Evolutionary conservation across 2,329 filamentous ascomycete genomes (phyloP).

Genomic region (Alternaria sp.): DNA sequence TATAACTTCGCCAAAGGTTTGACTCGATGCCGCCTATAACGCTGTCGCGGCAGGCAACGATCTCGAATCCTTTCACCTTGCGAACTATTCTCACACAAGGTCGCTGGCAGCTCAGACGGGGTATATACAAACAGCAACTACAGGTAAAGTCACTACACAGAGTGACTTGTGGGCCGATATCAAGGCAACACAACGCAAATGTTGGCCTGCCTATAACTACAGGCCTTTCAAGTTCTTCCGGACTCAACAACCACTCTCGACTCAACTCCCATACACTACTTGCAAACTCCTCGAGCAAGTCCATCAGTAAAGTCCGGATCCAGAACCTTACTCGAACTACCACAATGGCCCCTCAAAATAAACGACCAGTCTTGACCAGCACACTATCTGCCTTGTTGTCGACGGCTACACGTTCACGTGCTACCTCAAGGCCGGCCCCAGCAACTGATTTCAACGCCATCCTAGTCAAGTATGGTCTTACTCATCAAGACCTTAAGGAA

Average conservation of each 20-base stretch:
- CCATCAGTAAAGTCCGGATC: not conserved
- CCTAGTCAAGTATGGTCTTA: conserved; percentile 31
- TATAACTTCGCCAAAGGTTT: not conserved
- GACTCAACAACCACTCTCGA: not conserved
- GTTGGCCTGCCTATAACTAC: not conserved
- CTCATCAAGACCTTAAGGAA: conserved; percentile 13
- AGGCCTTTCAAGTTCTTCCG: not conserved
- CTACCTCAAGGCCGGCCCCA: conserved; percentile 9
- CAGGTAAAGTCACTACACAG: not conserved
- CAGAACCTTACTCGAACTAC: not conserved
- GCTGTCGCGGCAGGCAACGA: not conserved
- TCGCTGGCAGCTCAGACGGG: not conserved
- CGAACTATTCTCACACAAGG: not conserved
- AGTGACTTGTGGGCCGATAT: too few relatives aligned
- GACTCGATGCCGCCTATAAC: not conserved
- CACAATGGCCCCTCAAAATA: not conserved
- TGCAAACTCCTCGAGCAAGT: not conserved
- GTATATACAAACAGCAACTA: not conserved
- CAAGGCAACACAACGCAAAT: not conserved
- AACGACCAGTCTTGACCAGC: not conserved
- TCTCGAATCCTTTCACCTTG: not conserved
- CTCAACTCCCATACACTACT: not conserved
- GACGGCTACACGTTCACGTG: not conserved
- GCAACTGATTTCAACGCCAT: conserved; percentile 23
- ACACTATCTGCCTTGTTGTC: not conserved